Conservation (phyloP, 2,329 filamentous ascomycete genomes). For the Neofusicoccum cordaticola region DNA sequence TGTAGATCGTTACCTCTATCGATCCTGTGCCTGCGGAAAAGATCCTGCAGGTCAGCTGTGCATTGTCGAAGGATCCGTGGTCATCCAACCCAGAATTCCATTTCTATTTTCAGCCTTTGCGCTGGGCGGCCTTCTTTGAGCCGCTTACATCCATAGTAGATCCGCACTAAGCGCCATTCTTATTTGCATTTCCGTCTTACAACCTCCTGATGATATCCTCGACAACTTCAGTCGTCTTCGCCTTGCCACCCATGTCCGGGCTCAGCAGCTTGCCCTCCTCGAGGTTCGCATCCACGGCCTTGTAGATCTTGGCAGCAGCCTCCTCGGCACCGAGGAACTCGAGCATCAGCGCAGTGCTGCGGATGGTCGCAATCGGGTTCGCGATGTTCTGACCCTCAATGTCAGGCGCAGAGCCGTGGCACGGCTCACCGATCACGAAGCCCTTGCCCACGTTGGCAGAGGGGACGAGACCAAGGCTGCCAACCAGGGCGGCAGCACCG, state of each 20-base stretch:
- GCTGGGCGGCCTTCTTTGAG: neutral
- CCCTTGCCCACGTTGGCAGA: constrained; percentile 91
- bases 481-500: constrained; percentile 89
- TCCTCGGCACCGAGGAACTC: constrained; percentile 88
- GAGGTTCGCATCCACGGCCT: constrained; percentile 85
- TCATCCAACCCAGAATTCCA: neutral
- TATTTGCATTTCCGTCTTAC: constrained; percentile 44
- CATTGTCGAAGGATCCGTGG: neutral
- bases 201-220: constrained; percentile 81
- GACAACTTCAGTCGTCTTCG: constrained; percentile 81
- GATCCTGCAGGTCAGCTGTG: constrained; percentile 10
- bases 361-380: constrained; percentile 92
- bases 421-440: constrained; percentile 96
- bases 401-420: constrained; percentile 93
- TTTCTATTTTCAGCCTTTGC: neutral
- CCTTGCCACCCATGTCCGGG: constrained; percentile 86
- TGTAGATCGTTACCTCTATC: constrained; percentile 11
- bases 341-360: constrained; percentile 90
- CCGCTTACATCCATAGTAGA: neutral
- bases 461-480: constrained; percentile 86
- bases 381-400: constrained; percentile 91
- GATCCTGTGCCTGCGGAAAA: constrained; percentile 7
- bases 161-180: neutral
- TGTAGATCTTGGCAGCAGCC: constrained; percentile 86
- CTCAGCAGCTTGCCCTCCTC: constrained; percentile 78